phyloP scores from a whole-genome alignment of 371 early-diverging fungal genomes.

The Nematocida homosporus region DNA sequence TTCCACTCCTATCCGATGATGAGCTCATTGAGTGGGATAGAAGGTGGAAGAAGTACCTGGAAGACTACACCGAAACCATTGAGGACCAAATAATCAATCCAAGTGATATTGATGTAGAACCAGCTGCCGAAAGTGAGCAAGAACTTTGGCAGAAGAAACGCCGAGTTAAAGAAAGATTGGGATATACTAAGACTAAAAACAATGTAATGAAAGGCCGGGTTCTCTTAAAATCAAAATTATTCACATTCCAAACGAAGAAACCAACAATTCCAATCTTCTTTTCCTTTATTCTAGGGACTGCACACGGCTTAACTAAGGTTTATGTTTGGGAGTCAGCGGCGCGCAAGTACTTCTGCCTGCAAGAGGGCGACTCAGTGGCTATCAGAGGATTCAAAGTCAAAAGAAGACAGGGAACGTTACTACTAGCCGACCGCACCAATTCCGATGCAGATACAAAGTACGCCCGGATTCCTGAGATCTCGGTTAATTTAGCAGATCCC shows the following conservation, averaged over 20 bases:
- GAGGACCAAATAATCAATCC: neutral
- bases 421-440: slow-evolving; percentile 56
- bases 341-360: slow-evolving; percentile 56
- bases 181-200: slow-evolving; percentile 24
- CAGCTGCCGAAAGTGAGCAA: neutral
- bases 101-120: neutral
- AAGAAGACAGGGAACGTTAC: slow-evolving; percentile 8
- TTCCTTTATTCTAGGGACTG: slow-evolving; percentile 54
- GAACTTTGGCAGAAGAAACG: neutral
- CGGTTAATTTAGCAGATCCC: slow-evolving; percentile 10
- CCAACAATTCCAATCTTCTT: slow-evolving; percentile 29
- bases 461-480: slow-evolving; percentile 45
- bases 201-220: slow-evolving; percentile 28
- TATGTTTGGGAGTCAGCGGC: slow-evolving; percentile 63
- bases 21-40: slow-evolving; percentile 40
- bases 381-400: slow-evolving; percentile 57
- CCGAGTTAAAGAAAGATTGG: slow-evolving; percentile 7
- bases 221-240: slow-evolving; percentile 47
- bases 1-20: slow-evolving; percentile 43
- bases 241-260: neutral
- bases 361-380: slow-evolving; percentile 55
- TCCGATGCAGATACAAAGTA: slow-evolving; percentile 59
- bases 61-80: neutral
- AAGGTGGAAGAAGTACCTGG: slow-evolving; percentile 23
- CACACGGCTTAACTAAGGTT: slow-evolving; percentile 52